Evolutionary conservation across 139 green algal genomes (phyloP).

Genomic region (Picochlorum sp.): DNA sequence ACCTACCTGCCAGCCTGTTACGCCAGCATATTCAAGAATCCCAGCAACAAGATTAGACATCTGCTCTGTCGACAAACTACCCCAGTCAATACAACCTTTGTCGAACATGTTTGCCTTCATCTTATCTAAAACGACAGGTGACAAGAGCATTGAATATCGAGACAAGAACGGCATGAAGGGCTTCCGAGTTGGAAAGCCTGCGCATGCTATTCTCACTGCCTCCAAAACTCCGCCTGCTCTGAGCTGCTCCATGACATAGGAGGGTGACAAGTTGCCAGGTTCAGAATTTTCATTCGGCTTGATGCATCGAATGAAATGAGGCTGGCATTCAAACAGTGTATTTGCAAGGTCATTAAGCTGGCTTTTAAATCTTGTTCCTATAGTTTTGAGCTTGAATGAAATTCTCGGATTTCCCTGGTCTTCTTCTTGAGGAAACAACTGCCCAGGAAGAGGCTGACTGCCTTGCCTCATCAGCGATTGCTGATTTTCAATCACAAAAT

Average conservation of each 20-base stretch:
- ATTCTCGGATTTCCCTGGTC: constrained; percentile 10
- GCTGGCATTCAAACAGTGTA: constrained; percentile 47
- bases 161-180: constrained; percentile 36
- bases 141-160: constrained; percentile 30
- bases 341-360: constrained; percentile 71
- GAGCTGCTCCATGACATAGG: constrained; percentile 87
- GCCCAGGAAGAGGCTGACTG: constrained; percentile 5
- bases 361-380: constrained; percentile 57
- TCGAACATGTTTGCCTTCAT: neutral
- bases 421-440: constrained; percentile 29
- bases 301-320: constrained; percentile 67
- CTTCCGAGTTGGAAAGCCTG: constrained; percentile 86
- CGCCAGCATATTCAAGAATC: constrained; percentile 16
- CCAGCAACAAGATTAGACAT: constrained; percentile 11
- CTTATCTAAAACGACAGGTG: neutral
- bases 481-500: constrained; percentile 73
- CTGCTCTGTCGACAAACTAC: constrained; percentile 1
- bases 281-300: constrained; percentile 80
- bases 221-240: constrained; percentile 91
- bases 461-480: constrained; percentile 33
- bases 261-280: constrained; percentile 52
- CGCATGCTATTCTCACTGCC: constrained; percentile 83
- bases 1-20: constrained; percentile 47
- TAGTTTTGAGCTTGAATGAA: constrained; percentile 40
- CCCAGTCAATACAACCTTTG: constrained; percentile 16